A percentile compares a stretch with the other conserved stretches of the same genome.
Conservation (phyloP, 345 rosid species). For the rapeseed (Brassica napus) region DNA sequence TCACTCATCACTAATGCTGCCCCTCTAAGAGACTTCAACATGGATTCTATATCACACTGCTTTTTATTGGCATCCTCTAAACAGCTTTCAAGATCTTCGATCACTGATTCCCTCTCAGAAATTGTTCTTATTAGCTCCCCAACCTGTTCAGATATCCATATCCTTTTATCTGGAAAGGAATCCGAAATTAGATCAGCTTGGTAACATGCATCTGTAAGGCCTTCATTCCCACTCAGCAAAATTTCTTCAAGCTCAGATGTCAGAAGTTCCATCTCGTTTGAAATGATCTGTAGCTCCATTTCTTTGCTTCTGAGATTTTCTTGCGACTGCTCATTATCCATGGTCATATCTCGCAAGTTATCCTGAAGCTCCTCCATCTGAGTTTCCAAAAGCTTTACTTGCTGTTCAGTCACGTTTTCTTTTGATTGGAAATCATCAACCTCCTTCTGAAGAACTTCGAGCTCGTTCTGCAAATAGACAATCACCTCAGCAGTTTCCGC, state of each 20-base stretch:
- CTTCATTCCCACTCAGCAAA: slow-evolving; percentile 67
- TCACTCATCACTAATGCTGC: slow-evolving; percentile 82
- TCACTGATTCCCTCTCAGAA: slow-evolving; percentile 69
- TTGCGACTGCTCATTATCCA: slow-evolving; percentile 57
- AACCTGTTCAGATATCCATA: slow-evolving; percentile 86
- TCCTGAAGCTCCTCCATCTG: slow-evolving; percentile 57
- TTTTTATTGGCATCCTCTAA: slow-evolving; percentile 80
- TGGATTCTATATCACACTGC: slow-evolving; percentile 67
- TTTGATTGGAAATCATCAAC: slow-evolving; percentile 63
- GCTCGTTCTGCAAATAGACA: slow-evolving; percentile 92
- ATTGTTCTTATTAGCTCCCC: slow-evolving; percentile 60
- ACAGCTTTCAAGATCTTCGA: slow-evolving; percentile 79
- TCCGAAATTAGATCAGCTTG: slow-evolving; percentile 67
- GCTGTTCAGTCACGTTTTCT: slow-evolving; percentile 57
- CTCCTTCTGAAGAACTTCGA: slow-evolving; percentile 75
- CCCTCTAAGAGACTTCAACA: slow-evolving; percentile 82
- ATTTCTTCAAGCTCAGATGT: slow-evolving; percentile 72
- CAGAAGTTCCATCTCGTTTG: slow-evolving; percentile 78
- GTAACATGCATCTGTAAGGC: slow-evolving; percentile 62
- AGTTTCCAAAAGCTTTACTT: slow-evolving; percentile 47
- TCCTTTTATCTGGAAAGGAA: slow-evolving; percentile 72
- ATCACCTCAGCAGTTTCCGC: slow-evolving; percentile 93
- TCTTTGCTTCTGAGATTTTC: slow-evolving; percentile 64
- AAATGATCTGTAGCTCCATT: slow-evolving; percentile 49
- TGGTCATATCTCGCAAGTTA: slow-evolving; percentile 45